Percentiles rank a stretch among this genome's conserved stretches.
Conservation (phyloP, 805 yeast genomes). For the Spathaspora gorwiae region DNA sequence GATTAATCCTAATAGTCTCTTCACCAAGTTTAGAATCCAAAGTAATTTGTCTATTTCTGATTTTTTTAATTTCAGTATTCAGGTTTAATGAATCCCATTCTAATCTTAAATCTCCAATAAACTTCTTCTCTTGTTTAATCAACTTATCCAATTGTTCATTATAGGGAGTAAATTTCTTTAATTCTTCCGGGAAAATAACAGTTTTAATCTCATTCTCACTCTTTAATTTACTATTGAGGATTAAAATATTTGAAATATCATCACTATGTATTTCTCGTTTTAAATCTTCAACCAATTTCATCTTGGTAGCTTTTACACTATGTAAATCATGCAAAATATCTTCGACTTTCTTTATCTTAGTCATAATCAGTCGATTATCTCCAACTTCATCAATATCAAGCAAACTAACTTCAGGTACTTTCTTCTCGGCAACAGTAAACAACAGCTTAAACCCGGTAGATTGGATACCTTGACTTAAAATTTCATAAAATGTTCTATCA, state of each 20-base stretch:
- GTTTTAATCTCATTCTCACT: slow-evolving; percentile 54
- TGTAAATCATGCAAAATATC: slow-evolving; percentile 57
- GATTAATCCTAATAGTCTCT: slow-evolving; percentile 32
- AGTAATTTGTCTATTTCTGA: slow-evolving; percentile 40
- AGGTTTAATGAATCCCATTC: slow-evolving; percentile 26
- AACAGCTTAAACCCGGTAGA: slow-evolving; percentile 35
- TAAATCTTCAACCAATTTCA: slow-evolving; percentile 55
- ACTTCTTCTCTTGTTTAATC: slow-evolving; percentile 56
- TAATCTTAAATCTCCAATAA: slow-evolving; percentile 30
- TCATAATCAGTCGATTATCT: slow-evolving; percentile 10
- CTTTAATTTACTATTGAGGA: slow-evolving; percentile 56
- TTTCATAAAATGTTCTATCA: slow-evolving; percentile 23
- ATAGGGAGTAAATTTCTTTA: slow-evolving; percentile 70
- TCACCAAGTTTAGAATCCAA: slow-evolving; percentile 28
- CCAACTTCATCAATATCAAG: slow-evolving; percentile 63
- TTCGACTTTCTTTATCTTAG: slow-evolving; percentile 46
- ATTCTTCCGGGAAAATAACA: slow-evolving; percentile 59
- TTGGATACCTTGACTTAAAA: slow-evolving; percentile 37
- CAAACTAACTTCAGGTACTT: slow-evolving; percentile 40
- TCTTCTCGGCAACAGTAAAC: slow-evolving; percentile 13
- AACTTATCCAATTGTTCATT: slow-evolving; percentile 64
- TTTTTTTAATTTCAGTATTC: slow-evolving; percentile 32
- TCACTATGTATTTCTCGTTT: slow-evolving; percentile 71
- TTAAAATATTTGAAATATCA: slow-evolving; percentile 74
- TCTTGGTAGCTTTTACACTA: slow-evolving; percentile 59